A percentile compares a stretch with the other conserved stretches of the same genome.
These are phyloP conservation scores for Notholithocarpus densiflorus DNA, from an alignment of 306 rosid genomes.

Conservation along the genomic window DNA sequence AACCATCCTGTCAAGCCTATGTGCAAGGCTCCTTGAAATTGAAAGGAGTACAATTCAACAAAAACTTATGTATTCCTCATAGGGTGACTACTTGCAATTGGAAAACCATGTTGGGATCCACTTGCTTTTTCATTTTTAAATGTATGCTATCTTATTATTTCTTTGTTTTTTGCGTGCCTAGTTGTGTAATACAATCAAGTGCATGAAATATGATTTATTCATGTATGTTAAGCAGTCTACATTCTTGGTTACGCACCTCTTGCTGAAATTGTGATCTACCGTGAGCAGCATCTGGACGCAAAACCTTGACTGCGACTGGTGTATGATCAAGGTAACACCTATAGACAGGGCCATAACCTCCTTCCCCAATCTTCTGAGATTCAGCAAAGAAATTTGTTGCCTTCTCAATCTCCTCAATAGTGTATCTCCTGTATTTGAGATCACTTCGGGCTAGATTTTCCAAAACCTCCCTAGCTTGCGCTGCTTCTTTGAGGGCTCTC, in stretches of 20 bases:
- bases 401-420: conserved; percentile 69
- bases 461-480: conserved; percentile 56
- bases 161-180: not conserved
- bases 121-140: not conserved
- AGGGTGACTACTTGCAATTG: too few relatives aligned
- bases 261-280: conserved; percentile 82
- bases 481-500: conserved; percentile 61
- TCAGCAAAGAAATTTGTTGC: conserved; percentile 61
- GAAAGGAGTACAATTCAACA: not conserved
- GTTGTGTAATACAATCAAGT: conserved; percentile 5
- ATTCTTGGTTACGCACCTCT: conserved; percentile 61
- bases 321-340: conserved; percentile 78
- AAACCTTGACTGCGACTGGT: conserved; percentile 79
- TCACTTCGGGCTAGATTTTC: conserved; percentile 55
- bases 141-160: not conserved
- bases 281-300: conserved; percentile 75
- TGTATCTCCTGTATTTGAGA: conserved; percentile 62
- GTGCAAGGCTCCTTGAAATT: not conserved
- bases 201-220: conserved; percentile 23
- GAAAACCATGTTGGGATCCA: not conserved
- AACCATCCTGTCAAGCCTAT: not conserved
- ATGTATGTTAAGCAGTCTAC: not conserved
- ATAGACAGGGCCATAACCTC: conserved; percentile 90
- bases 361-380: conserved; percentile 86
- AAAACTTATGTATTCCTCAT: not conserved